Evolutionary conservation across 805 yeast genomes (phyloP), one percentile per base, ranked within the genome.

Genomic region (Teunomyces pallodes): DNA sequence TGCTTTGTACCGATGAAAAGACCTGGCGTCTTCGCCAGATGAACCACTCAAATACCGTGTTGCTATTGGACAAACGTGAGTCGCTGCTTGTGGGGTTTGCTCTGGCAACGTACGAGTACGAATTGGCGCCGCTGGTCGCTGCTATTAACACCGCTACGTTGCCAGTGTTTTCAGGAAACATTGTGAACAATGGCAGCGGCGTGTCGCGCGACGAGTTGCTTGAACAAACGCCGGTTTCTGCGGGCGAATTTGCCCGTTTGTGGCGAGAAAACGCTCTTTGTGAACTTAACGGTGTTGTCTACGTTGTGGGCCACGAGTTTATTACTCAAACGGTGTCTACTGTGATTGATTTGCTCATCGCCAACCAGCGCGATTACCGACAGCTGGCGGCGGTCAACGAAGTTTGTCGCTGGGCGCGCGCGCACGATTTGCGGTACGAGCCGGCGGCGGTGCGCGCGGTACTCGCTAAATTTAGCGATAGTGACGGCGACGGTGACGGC

Each of bases 21-120:
- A 86, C 96, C 0, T 90, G 81, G 79, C 71, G 74, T 40, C 56
- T 90, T 13, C 75, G 89, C 45, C 91, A 86, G 58, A 84, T 87
- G 71, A 88, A 89, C 60, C 97, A 92, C 64, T 87, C 97, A 6
- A 90, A 92, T 63, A 79, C 92, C 4, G 83, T 87, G n/a, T 62
- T 90, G 54, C 51, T 90, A 17, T 60, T 81, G 61, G 54, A 54
- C 35, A 55, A 58, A 9, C 36, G 31, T 7, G 12, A 12, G 13
- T 46, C 51, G 43, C 63, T 63, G 9, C 62, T 70, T 27, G 46
- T 70, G 10, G 74, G 74, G 1, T 52, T 66, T 13, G 59, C 63
- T 9, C 59, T 46, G 49, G 48, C 62, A 5, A 52, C 66, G 20
- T 72, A 65, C 51, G 68, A 67, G 47, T 71, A 71, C 48, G 79